A percentile compares a stretch with the other conserved stretches of the same genome.
These are phyloP conservation scores for Simmondsia chinensis DNA, from an alignment of 148 eudicot genomes.

Conservation along the genomic window DNA sequence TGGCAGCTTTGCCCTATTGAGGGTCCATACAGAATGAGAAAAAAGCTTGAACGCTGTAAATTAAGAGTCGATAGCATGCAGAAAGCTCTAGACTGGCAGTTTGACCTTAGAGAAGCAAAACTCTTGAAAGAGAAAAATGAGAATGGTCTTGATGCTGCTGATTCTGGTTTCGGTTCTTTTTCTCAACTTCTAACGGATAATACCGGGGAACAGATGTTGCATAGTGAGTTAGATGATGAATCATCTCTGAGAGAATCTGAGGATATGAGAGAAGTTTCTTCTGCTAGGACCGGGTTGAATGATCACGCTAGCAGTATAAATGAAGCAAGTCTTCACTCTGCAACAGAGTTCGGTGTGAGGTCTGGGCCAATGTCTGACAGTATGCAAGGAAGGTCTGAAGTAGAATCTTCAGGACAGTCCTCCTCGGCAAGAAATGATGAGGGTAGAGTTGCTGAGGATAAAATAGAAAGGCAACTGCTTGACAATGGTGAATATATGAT, in stretches of 20 bases:
- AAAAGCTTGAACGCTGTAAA: conserved; percentile 88
- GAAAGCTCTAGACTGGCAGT: conserved; percentile 61
- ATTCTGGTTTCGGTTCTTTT: conserved; percentile 56
- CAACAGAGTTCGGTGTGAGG: conserved; percentile 54
- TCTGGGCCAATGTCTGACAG: conserved; percentile 66
- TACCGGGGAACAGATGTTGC: conserved; percentile 35
- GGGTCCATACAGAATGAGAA: conserved; percentile 96
- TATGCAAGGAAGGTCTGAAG: conserved; percentile 44
- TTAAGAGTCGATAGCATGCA: conserved; percentile 66
- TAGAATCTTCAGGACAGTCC: conserved; percentile 62
- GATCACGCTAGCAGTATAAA: conserved; percentile 69
- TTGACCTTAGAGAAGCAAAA: conserved; percentile 47
- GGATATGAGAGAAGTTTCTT: conserved; percentile 47
- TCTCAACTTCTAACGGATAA: conserved; percentile 47
- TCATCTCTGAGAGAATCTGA: conserved; percentile 57
- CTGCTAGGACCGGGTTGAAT: conserved; percentile 60
- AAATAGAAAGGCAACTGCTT: conserved; percentile 64
- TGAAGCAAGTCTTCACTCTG: conserved; percentile 83
- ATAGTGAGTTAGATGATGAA: conserved; percentile 63
- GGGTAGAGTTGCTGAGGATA: conserved; percentile 44
- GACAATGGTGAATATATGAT: conserved; percentile 97
- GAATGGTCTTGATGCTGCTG: conserved; percentile 48
- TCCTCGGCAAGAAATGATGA: conserved; percentile 65
- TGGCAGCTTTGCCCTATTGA: conserved; percentile 99
- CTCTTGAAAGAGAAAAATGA: conserved; percentile 47